phyloP scores from a whole-genome alignment of 148 eudicot genomes.

The Polygonum maritimum region DNA sequence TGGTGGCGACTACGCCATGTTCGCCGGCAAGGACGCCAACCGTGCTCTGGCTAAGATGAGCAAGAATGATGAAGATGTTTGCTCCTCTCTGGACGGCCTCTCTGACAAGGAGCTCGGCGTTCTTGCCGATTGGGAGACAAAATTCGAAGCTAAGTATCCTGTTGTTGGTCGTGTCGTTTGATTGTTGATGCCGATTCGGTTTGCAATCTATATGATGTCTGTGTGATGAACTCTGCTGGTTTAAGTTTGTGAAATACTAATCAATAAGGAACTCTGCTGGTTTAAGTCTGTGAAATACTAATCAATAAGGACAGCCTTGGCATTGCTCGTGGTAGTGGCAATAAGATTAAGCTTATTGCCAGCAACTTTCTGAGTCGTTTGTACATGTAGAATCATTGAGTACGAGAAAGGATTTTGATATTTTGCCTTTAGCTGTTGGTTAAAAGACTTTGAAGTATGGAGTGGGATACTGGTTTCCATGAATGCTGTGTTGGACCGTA shows the following conservation, averaged over 20 bases:
- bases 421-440: background rate
- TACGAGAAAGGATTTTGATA: background rate
- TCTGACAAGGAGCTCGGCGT: conserved; percentile 52
- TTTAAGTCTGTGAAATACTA: too few species aligned
- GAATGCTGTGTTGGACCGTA: background rate
- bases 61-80: conserved; percentile 61
- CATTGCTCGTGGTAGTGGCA: too few species aligned
- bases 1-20: conserved; percentile 75
- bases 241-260: too few species aligned
- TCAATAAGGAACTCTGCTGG: too few species aligned
- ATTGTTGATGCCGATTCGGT: background rate
- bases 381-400: background rate
- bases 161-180: conserved; percentile 59
- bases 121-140: conserved; percentile 82
- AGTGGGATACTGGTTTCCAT: background rate
- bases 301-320: too few species aligned
- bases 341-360: too few species aligned
- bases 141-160: conserved; percentile 91
- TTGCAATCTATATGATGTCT: too few species aligned
- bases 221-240: too few species aligned
- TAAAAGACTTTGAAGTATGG: background rate
- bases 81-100: conserved; percentile 14
- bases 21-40: conserved; percentile 95
- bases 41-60: conserved; percentile 95
- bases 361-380: background rate